Evolutionary conservation across 331 rosid genomes (phyloP).

Genomic region (Erythrophleum ivorense): DNA sequence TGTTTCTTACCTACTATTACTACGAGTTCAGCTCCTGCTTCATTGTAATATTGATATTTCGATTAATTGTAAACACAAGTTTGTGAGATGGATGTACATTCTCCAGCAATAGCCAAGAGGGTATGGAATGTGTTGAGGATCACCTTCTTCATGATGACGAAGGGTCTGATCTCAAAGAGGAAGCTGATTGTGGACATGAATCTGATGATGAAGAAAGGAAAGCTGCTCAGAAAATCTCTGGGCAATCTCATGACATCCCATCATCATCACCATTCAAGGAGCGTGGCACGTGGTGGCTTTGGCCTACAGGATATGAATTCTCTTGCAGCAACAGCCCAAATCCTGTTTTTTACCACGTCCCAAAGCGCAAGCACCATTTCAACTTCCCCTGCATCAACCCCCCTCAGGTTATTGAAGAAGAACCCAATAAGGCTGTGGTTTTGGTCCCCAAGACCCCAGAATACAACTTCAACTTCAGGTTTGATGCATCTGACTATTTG

Average conservation of each 20-base stretch:
- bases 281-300: slow-evolving; percentile 45
- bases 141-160: slow-evolving; percentile 62
- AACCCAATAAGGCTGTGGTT: slow-evolving; percentile 33
- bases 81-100: slow-evolving; percentile 49
- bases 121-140: slow-evolving; percentile 63
- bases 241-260: slow-evolving; percentile 52
- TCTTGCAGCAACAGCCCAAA: slow-evolving; percentile 69
- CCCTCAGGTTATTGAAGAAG: slow-evolving; percentile 49
- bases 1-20: not conserved
- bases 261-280: slow-evolving; percentile 38
- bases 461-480: slow-evolving; percentile 40
- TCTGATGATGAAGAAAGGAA: slow-evolving; percentile 69
- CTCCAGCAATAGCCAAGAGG: slow-evolving; percentile 49
- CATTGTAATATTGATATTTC: not conserved
- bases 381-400: slow-evolving; percentile 62
- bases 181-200: slow-evolving; percentile 69
- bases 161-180: slow-evolving; percentile 62
- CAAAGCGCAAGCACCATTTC: slow-evolving; percentile 57
- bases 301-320: slow-evolving; percentile 61
- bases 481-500: slow-evolving; percentile 43
- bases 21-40: not conserved
- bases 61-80: not conserved
- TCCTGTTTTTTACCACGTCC: slow-evolving; percentile 52
- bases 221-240: slow-evolving; percentile 53
- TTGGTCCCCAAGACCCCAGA: slow-evolving; percentile 53